Evolutionary conservation across 2,329 filamentous ascomycete genomes (phyloP).

Genomic region (Colletotrichum trifolii): DNA sequence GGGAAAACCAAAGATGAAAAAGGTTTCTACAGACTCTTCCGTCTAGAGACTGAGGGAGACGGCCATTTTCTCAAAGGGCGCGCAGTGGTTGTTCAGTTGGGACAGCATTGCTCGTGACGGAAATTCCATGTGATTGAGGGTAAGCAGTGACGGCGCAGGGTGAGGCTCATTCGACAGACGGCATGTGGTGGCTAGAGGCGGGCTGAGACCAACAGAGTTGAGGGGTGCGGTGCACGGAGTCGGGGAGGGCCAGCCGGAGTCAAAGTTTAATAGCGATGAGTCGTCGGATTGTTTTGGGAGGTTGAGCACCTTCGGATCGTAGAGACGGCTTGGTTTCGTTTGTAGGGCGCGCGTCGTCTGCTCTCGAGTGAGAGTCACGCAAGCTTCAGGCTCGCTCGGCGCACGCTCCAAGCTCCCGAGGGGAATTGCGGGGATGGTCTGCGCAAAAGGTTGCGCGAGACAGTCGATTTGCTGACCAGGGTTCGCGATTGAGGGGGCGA

Average conservation of each 20-base stretch:
- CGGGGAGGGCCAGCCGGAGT: conserved; percentile 15
- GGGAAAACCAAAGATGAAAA: conserved; percentile 1
- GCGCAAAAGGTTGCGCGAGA: conserved; percentile 11
- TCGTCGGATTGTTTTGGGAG: conserved; percentile 13
- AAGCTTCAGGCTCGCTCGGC: not conserved
- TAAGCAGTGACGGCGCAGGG: conserved; percentile 20
- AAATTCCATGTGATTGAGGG: conserved; percentile 36
- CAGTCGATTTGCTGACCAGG: not conserved
- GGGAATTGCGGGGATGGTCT: conserved; percentile 17
- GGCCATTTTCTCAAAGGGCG: conserved; percentile 31
- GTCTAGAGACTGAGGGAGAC: conserved; percentile 16
- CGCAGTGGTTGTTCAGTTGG: conserved; percentile 25
- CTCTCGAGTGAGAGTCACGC: conserved; percentile 9
- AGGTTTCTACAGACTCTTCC: conserved; percentile 10
- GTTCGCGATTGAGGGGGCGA: conserved; percentile 8
- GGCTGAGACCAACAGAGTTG: conserved; percentile 36
- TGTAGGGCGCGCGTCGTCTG: too few species aligned
- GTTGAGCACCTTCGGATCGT: conserved; percentile 17
- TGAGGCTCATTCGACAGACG: conserved; percentile 29
- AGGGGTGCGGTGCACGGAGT: conserved; percentile 36
- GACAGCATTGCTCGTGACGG: conserved; percentile 28
- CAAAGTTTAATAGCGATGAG: conserved; percentile 31
- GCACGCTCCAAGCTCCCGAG: conserved; percentile 17
- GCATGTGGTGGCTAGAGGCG: conserved; percentile 33
- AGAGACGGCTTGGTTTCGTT: conserved; percentile 1